phyloP scores from a whole-genome alignment of 176 grass and related monocot genomes.

The Carex parvula region DNA sequence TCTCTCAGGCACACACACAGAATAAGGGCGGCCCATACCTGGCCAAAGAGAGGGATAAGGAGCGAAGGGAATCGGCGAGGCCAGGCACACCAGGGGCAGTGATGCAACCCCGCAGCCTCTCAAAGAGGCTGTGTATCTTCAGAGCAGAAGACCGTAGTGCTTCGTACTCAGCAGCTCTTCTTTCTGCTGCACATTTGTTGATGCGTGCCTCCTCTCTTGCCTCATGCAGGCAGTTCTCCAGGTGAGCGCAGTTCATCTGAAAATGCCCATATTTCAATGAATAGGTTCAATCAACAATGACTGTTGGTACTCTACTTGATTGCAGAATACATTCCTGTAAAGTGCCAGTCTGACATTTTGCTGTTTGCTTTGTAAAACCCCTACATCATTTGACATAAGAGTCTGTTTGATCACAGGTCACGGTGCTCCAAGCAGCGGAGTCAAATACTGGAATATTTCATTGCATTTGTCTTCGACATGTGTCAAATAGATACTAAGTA shows the following conservation, averaged over 20 bases:
- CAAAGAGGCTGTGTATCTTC: conserved; percentile 82
- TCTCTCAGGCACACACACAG: not conserved
- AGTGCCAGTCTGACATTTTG: not conserved
- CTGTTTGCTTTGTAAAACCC: not conserved
- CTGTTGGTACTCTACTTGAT: not conserved
- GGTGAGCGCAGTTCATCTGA: conserved; percentile 89
- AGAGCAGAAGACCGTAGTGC: conserved; percentile 67
- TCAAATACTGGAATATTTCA: not conserved
- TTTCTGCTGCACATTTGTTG: conserved; percentile 93
- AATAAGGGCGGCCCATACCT: conserved; percentile 40
- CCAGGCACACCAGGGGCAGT: conserved; percentile 38
- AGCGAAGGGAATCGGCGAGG: conserved; percentile 72
- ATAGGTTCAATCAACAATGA: not conserved
- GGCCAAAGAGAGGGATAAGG: conserved; percentile 72
- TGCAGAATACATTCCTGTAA: not conserved
- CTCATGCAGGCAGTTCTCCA: conserved; percentile 91
- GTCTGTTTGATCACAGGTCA: not conserved
- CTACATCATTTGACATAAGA: not conserved
- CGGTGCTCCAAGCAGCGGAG: not conserved
- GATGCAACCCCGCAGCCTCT: conserved; percentile 71
- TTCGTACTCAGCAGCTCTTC: conserved; percentile 87
- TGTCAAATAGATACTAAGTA: not conserved
- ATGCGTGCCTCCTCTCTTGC: conserved; percentile 90
- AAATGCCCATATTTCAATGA: conserved; percentile 17
- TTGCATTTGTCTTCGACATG: not conserved